Evolutionary conservation across 2,329 filamentous ascomycete genomes (phyloP), one percentile per base, ranked within the genome.

Genomic region (Colletotrichum echinochloae): DNA sequence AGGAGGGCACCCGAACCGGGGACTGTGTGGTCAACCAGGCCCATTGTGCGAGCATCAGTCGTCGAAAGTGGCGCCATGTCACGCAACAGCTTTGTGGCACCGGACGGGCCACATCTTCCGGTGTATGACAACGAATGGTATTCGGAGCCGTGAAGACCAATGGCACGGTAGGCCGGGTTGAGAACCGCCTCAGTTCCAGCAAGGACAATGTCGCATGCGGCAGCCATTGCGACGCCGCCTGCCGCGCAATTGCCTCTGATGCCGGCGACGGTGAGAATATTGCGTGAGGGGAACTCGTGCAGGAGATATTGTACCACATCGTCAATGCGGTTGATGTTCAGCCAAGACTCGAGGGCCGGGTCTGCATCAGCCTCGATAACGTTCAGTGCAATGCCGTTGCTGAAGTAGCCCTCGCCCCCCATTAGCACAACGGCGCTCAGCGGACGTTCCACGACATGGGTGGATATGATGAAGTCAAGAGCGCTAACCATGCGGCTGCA

Each of bases 291-390:
- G 39, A 83, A 79, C 18, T 81, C 79, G 35, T 80, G 76, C 5
- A 83, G 74, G 1, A 83, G 72, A 55, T 79, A 77, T 56, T 82
- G 75, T 1, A 82, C 78, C 18, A 83, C 78, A 70, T 83, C 81
- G 66, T 83, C 77, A 73, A 83, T 83, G 62, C 80, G 79, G 70
- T 83, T 83, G 78, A 83, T 83, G 74, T 83, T 83, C 49, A 77
- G 74, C 81, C 81, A 83, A 9, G 81, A 83, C 72, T 83, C 81
- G 11, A 77, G 71, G 0, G 81, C 75, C 5, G 81, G 77, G 65
- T 82, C 78, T 7, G 74, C 65, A 1, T 78, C 78, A 23, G 80
- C 78, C 74, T 83, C 81, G 72, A 83, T 83, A 54, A 83, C 81
- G 64, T 83, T 83, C 26, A 83, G 77, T 8, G 81, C 81, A 59